phyloP scores from a whole-genome alignment of 768 basidiomycete genomes.

The Serendipita indica region DNA sequence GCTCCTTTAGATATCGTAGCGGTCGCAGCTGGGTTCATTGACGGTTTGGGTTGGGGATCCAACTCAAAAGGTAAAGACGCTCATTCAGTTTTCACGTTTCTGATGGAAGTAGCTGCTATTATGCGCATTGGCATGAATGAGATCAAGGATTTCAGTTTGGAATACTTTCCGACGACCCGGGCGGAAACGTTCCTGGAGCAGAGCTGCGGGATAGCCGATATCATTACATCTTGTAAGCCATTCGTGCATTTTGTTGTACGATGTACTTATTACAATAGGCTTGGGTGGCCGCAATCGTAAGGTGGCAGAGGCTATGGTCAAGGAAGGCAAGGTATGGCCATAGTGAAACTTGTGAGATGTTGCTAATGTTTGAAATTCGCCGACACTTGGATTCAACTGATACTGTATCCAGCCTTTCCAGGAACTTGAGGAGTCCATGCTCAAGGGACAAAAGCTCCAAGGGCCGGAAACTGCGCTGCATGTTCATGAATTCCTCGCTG shows the following conservation, averaged over 20 bases:
- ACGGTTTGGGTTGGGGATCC: constrained; percentile 29
- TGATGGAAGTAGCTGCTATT: constrained; percentile 25
- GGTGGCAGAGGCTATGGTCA: constrained; percentile 28
- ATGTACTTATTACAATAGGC: constrained; percentile 6
- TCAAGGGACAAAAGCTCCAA: constrained; percentile 32
- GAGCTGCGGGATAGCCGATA: constrained; percentile 30
- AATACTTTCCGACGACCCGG: constrained; percentile 29
- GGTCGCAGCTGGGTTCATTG: constrained; percentile 30
- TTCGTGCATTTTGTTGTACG: background rate
- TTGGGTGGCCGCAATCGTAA: constrained; percentile 23
- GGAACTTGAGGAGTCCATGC: constrained; percentile 27
- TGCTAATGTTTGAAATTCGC: background rate
- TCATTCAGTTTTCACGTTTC: background rate
- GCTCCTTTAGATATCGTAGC: constrained; percentile 25
- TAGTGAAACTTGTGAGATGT: background rate
- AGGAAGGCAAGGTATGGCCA: constrained; percentile 25
- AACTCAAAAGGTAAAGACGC: constrained; percentile 27
- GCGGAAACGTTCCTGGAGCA: constrained; percentile 29
- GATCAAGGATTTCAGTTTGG: constrained; percentile 30
- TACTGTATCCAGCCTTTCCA: constrained; percentile 23
- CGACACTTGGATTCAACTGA: background rate
- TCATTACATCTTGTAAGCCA: constrained; percentile 31
- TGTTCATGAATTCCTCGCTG: constrained; percentile 27
- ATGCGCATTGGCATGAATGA: constrained; percentile 33
- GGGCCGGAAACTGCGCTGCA: constrained; percentile 29